Percentiles rank a stretch among this genome's conserved stretches.
Evolutionary conservation across 2,329 filamentous ascomycete species (phyloP).

Genomic region (Xylaria polymorpha): DNA sequence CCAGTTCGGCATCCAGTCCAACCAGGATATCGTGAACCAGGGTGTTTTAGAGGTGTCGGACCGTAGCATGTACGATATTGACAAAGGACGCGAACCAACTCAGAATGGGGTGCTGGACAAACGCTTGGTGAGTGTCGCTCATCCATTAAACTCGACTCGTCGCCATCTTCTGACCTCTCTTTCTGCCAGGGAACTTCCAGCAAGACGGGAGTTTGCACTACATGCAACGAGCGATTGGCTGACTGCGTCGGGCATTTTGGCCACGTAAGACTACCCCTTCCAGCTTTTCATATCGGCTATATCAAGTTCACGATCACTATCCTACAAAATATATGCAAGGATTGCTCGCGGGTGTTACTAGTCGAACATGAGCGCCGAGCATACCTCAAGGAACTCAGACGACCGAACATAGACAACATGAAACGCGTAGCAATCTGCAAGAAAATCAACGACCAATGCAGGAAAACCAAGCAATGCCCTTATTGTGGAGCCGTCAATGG

Average conservation of each 20-base stretch:
- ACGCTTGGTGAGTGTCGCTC: constrained; percentile 65
- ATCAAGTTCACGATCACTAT: constrained; percentile 93
- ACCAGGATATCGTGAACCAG: constrained; percentile 94
- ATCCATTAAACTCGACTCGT: constrained; percentile 20
- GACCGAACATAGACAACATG: constrained; percentile 86
- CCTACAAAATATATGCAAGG: constrained; percentile 95
- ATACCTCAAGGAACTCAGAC: constrained; percentile 83
- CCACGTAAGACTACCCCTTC: constrained; percentile 88
- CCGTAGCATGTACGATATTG: constrained; percentile 90
- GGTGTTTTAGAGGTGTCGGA: constrained; percentile 95
- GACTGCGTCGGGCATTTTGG: constrained; percentile 96
- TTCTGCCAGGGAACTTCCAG: constrained; percentile 70
- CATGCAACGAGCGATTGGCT: constrained; percentile 83
- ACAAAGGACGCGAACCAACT: constrained; percentile 79
- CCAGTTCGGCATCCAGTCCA: constrained; percentile 95
- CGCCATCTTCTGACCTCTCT: constrained; percentile 21
- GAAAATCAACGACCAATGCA: constrained; percentile 87
- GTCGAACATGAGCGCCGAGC: constrained; percentile 80
- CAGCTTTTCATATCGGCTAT: constrained; percentile 96
- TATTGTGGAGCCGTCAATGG: constrained; percentile 87
- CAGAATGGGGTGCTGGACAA: constrained; percentile 88
- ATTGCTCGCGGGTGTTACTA: constrained; percentile 86
- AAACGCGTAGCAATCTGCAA: constrained; percentile 86
- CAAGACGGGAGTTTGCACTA: constrained; percentile 82
- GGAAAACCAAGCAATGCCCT: constrained; percentile 85